phyloP scores from a whole-genome alignment of 257 asterid genomes.

The Oldenlandia corymbosa region DNA sequence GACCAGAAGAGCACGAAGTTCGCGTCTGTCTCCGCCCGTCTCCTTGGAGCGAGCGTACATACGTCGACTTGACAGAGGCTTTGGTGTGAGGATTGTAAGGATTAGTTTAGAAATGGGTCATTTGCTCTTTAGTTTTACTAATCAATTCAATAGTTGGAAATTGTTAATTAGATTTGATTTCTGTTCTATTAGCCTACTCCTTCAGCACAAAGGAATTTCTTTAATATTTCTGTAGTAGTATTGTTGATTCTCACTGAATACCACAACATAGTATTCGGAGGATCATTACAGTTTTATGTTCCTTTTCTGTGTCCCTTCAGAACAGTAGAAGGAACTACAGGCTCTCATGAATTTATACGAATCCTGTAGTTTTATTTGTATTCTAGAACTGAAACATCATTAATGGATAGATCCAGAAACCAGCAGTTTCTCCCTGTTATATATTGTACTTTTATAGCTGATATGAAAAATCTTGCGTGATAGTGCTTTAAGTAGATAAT shows the following conservation, averaged over 20 bases:
- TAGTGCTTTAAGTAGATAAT: too few species aligned
- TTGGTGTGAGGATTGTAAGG: conserved; percentile 26
- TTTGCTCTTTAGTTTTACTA: conserved; percentile 8
- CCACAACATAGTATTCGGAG: conserved; percentile 1
- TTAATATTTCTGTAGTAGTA: too few species aligned
- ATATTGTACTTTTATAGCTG: too few species aligned
- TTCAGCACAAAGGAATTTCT: not conserved
- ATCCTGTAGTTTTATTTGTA: too few species aligned
- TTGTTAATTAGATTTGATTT: conserved; percentile 2
- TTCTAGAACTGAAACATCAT: too few species aligned
- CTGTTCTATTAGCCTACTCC: not conserved
- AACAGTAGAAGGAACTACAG: too few species aligned
- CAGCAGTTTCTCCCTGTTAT: too few species aligned
- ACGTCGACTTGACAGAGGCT: conserved; percentile 32
- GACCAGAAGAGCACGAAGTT: conserved; percentile 48
- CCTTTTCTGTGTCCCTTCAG: too few species aligned
- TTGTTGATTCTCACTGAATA: conserved; percentile 14
- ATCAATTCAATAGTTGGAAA: conserved; percentile 16
- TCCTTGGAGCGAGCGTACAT: conserved; percentile 37
- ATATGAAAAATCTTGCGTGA: too few species aligned
- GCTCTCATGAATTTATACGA: too few species aligned
- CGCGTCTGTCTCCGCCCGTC: conserved; percentile 50
- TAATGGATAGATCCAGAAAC: too few species aligned
- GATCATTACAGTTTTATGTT: too few species aligned
- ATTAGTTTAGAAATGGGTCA: conserved; percentile 4